Evolutionary conservation across 495 filamentous ascomycete species (phyloP).

Genomic region (Penicillium fimorum): DNA sequence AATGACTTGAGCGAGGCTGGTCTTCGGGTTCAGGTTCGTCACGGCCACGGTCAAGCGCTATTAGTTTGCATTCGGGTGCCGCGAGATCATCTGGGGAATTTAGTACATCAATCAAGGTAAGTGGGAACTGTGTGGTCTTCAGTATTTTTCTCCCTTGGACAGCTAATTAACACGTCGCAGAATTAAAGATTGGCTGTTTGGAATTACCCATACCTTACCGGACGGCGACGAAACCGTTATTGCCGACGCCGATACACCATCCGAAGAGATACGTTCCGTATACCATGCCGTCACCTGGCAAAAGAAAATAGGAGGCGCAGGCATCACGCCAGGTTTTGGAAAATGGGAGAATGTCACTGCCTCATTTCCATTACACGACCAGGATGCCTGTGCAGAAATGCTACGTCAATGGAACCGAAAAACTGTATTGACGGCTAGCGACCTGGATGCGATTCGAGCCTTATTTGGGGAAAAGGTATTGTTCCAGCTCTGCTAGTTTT

Average conservation of each 20-base stretch:
- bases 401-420: slow-evolving; percentile 79
- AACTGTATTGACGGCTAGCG: slow-evolving; percentile 66
- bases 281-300: slow-evolving; percentile 84
- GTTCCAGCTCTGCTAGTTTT: background rate
- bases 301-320: slow-evolving; percentile 78
- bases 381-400: slow-evolving; percentile 79
- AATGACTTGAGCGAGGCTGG: slow-evolving; percentile 69
- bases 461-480: slow-evolving; percentile 80
- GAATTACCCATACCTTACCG: slow-evolving; percentile 73
- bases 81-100: slow-evolving; percentile 38
- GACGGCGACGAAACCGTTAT: slow-evolving; percentile 48
- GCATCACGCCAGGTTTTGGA: slow-evolving; percentile 75
- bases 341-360: slow-evolving; percentile 80
- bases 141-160: background rate
- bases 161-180: slow-evolving; percentile 39
- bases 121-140: background rate
- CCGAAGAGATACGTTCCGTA: slow-evolving; percentile 86
- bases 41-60: slow-evolving; percentile 70
- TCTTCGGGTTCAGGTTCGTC: slow-evolving; percentile 79
- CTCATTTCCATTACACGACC: slow-evolving; percentile 89
- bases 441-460: slow-evolving; percentile 79
- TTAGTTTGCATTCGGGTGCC: slow-evolving; percentile 76
- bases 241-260: slow-evolving; percentile 66
- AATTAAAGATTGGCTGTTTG: slow-evolving; percentile 91
- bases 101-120: slow-evolving; percentile 66